Base-by-base conservation (phyloP, 1,284 basidiomycete species). In the Lignosus rhinocerotis region DNA sequence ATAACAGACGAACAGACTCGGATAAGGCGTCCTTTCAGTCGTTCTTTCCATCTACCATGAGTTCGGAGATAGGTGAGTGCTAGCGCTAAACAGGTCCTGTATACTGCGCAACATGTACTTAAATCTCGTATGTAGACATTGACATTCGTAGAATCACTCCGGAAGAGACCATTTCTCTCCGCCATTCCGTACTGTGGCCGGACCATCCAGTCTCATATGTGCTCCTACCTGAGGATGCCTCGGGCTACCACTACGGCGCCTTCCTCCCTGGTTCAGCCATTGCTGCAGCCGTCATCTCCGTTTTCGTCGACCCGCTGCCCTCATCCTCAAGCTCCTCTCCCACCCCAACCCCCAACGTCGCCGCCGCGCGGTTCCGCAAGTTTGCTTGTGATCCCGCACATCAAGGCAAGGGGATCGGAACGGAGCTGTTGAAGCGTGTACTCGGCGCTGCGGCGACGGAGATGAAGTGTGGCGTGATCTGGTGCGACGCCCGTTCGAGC, bases 141-240 rank as follows among this genome's bases (percentile, higher is more conserved):
- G 60, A 34, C 9, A 64, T 69, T 39, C 63, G 56, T 12, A 70
- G 63, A 50, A 80, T 80, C 60, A 60, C 69, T 12, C 67, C 73
- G 30, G 73, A 77, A 33, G 67, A 78, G 44, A 85, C 84, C 0
- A 66, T 83, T 32, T 63, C 74, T 3, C 76, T 87, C 42, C 80
- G 84, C 32, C 85, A 84, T 66, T 72, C 76, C 16, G 80, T 88
- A 9, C 75, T 86, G 19, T 87, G 83, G 82, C 82, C 84, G 5
- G 68, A 80, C 63, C 75, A 76, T 60, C 77, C 80, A 6, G 66
- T 80, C 10, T 75, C 77, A 51, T 73, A 81, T 63, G 80, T 87
- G 53, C 75, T 71, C 43, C 75, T 85, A 2, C 76, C 80, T 6
- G 83, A 85, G 61, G 84, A 86, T 62, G 70, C 73, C 38, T 54